Evolutionary conservation across 192 early-diverging fungal genomes (phyloP), one percentile per base, ranked within the genome.

Genomic region (Chytriomyces sp.): DNA sequence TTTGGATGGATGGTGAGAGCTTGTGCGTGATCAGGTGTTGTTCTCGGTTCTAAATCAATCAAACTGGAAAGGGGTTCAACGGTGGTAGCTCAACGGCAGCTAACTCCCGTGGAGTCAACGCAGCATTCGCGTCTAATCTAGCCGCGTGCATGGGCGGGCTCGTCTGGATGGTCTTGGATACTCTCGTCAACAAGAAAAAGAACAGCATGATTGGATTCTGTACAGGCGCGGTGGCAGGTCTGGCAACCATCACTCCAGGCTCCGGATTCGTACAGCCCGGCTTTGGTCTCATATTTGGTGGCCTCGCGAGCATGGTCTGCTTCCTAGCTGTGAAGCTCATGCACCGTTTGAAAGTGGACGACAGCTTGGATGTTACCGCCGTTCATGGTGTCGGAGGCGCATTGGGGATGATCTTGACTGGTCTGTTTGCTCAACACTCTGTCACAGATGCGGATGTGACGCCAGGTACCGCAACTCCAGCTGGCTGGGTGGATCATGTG

Each of bases 21-120:
- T 49, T 1, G 12, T 49, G 44, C 44, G 14, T 19, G 14, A 14
- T 49, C 3, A 0, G 2, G 2, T 49, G 14, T 49, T 49, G n/a
- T n/a, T n/a, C n/a, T n/a, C n/a, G n/a, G n/a, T n/a, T n/a, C n/a
- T n/a, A n/a, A n/a, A n/a, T n/a, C n/a, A n/a, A n/a, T n/a, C n/a
- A n/a, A n/a, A n/a, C n/a, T n/a, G n/a, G n/a, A 92, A 89, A 91
- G 49, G 91, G 91, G 0, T 94, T 93, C 77, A 94, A 94, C 74
- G 91, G 88, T 22, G 92, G 91, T 36, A 85, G 80, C n/a, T 90
- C 88, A 2, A 76, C 90, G 10, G 85, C 87, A 26, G 87, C 86
- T 32, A 91, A 90, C 30, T 85, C 89, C 2, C 82, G 89, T 5
- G 88, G 88, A 17, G 89, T 89, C 19, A 86, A 89, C 52, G 86